Conservation (phyloP, 306 rosid species). For the Arachis hypogaea region DNA sequence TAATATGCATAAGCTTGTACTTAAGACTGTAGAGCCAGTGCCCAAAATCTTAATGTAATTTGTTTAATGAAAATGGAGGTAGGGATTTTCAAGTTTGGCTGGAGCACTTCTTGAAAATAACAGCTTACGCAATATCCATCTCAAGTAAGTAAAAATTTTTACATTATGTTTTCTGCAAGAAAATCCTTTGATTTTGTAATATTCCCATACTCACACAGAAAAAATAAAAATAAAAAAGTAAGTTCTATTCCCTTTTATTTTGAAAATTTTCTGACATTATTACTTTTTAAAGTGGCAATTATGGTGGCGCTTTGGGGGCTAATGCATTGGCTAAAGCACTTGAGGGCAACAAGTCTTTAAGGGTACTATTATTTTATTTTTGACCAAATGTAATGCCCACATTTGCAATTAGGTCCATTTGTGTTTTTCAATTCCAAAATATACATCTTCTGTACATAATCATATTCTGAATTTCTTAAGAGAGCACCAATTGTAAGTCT, state of each 20-base stretch:
- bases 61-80: conserved; percentile 61
- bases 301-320: conserved; percentile 98
- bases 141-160: conserved; percentile 63
- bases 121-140: conserved; percentile 73
- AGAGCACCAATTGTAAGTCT: conserved; percentile 14
- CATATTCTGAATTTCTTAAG: neutral
- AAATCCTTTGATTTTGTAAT: neutral
- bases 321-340: conserved; percentile 93
- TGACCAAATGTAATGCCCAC: conserved; percentile 31
- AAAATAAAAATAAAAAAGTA: too few species aligned
- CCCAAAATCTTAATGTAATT: conserved; percentile 42
- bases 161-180: conserved; percentile 22
- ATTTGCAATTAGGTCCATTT: conserved; percentile 17
- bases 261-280: conserved; percentile 33
- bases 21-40: conserved; percentile 11
- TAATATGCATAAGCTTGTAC: conserved; percentile 40
- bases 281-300: conserved; percentile 79
- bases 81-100: conserved; percentile 96
- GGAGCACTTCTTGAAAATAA: conserved; percentile 92
- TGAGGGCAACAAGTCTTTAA: conserved; percentile 88
- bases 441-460: conserved; percentile 2
- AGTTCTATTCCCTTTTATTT: conserved; percentile 5
- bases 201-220: too few species aligned
- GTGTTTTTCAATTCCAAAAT: conserved; percentile 19
- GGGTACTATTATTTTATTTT: conserved; percentile 61